A percentile compares a stretch with the other conserved stretches of the same genome.
Evolutionary conservation across 2,329 filamentous ascomycete genomes (phyloP).

Genomic region (Phialocephala sp.): DNA sequence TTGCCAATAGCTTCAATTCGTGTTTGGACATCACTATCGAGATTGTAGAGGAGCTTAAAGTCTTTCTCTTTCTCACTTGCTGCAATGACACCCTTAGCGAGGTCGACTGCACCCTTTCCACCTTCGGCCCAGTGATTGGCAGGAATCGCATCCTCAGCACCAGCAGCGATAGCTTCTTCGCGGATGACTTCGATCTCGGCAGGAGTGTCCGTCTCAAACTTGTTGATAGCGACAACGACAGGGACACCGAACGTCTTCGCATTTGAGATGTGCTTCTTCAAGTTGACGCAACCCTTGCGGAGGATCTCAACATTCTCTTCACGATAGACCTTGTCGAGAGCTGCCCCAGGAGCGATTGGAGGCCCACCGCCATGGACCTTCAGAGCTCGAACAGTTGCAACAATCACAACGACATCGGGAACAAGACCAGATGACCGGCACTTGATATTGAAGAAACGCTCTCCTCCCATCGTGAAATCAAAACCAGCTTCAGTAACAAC

Average conservation of each 20-base stretch:
- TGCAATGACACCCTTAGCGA: slow-evolving; percentile 84
- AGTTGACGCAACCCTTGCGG: slow-evolving; percentile 87
- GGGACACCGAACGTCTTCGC: slow-evolving; percentile 89
- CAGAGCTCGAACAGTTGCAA: slow-evolving; percentile 91
- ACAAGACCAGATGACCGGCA: slow-evolving; percentile 92
- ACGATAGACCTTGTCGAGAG: slow-evolving; percentile 87
- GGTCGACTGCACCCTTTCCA: slow-evolving; percentile 85
- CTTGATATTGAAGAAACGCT: slow-evolving; percentile 99
- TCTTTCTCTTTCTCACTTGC: slow-evolving; percentile 84
- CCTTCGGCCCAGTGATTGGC: slow-evolving; percentile 98
- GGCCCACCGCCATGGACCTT: slow-evolving; percentile 98
- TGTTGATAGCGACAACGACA: slow-evolving; percentile 97
- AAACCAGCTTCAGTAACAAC: slow-evolving; percentile 98
- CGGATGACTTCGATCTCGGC: slow-evolving; percentile 89
- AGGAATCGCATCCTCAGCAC: slow-evolving; percentile 90
- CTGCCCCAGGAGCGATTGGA: slow-evolving; percentile 85
- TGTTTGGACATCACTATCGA: slow-evolving; percentile 80
- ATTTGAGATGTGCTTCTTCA: slow-evolving; percentile 94
- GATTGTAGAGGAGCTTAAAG: slow-evolving; percentile 84
- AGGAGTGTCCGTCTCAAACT: slow-evolving; percentile 91
- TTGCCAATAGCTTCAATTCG: slow-evolving; percentile 90
- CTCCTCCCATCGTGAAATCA: slow-evolving; percentile 99
- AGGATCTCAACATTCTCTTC: slow-evolving; percentile 94
- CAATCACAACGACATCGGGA: slow-evolving; percentile 92
- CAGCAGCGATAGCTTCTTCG: slow-evolving; percentile 89